A percentile compares a stretch with the other conserved stretches of the same genome.
phyloP scores from a whole-genome alignment of 495 filamentous ascomycete genomes.

The Tuber aestivum region DNA sequence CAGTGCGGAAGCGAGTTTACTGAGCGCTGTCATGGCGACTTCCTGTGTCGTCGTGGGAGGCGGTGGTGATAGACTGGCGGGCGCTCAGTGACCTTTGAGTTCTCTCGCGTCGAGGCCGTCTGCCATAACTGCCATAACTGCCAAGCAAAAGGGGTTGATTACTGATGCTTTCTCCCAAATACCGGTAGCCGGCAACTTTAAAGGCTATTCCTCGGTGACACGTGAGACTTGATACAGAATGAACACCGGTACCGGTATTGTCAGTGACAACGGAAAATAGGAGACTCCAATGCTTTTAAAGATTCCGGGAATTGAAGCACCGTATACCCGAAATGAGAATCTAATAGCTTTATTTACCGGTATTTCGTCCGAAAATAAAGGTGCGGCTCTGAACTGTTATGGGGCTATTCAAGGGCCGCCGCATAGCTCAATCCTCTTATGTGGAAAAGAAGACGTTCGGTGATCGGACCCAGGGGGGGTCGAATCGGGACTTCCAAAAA shows the following conservation, averaged over 20 bases:
- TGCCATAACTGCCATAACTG: not conserved
- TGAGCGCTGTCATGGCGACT: constrained; percentile 23
- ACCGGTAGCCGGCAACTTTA: not conserved
- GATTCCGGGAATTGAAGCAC: not conserved
- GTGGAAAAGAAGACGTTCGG: too few species aligned
- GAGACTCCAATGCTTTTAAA: not conserved
- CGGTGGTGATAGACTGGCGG: not conserved
- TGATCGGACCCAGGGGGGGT: too few species aligned
- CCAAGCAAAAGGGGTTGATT: constrained; percentile 4
- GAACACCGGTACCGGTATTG: too few species aligned
- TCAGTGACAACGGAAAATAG: not conserved
- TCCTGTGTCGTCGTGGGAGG: not conserved
- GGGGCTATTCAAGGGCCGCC: not conserved
- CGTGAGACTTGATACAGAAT: not conserved
- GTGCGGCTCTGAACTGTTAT: not conserved
- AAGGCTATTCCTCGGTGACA: not conserved
- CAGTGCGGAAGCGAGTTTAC: constrained; percentile 18
- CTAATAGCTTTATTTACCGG: not conserved
- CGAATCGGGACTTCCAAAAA: too few species aligned
- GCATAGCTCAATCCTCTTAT: not conserved
- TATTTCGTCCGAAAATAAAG: not conserved
- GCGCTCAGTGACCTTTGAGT: not conserved
- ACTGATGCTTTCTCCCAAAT: not conserved
- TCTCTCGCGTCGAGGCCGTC: not conserved
- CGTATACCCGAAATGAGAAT: not conserved